A percentile compares a stretch with the other conserved stretches of the same genome.
Evolutionary conservation across 495 filamentous ascomycete genomes (phyloP).

Genomic region (Penicillium tannophilum): DNA sequence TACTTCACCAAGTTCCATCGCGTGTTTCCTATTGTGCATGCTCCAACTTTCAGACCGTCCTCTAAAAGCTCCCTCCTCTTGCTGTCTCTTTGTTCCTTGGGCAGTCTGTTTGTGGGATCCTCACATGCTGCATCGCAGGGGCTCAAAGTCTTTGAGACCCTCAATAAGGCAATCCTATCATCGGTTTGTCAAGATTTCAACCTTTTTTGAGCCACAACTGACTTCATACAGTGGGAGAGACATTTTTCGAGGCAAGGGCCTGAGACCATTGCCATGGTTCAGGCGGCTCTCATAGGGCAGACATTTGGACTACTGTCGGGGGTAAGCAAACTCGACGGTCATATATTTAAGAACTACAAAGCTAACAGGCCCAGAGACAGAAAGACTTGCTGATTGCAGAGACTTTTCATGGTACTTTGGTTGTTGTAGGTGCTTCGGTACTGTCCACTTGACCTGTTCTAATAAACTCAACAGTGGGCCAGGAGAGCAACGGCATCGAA

Average conservation of each 20-base stretch:
- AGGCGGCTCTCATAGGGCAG: slow-evolving; percentile 40
- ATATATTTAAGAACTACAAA: neutral
- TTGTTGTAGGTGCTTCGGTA: slow-evolving; percentile 16
- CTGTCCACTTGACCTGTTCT: neutral
- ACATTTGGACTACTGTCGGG: slow-evolving; percentile 41
- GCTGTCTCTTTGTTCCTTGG: slow-evolving; percentile 30
- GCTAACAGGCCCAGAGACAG: slow-evolving; percentile 14
- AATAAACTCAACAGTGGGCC: neutral
- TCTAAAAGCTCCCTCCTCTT: slow-evolving; percentile 22
- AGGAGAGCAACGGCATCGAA: neutral
- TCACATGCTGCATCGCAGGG: slow-evolving; percentile 27
- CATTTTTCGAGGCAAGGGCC: slow-evolving; percentile 9
- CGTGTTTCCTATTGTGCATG: slow-evolving; percentile 34
- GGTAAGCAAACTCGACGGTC: slow-evolving; percentile 3
- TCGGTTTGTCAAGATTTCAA: slow-evolving; percentile 18
- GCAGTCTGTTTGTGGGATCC: slow-evolving; percentile 35
- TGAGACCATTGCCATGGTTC: slow-evolving; percentile 29
- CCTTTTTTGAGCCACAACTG: neutral
- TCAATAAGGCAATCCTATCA: slow-evolving; percentile 37
- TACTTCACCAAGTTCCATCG: slow-evolving; percentile 34
- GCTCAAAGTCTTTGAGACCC: slow-evolving; percentile 31
- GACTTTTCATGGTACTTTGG: slow-evolving; percentile 38
- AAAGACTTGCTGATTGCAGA: slow-evolving; percentile 27
- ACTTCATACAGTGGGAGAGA: slow-evolving; percentile 22
- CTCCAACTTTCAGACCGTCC: slow-evolving; percentile 33